phyloP scores from a whole-genome alignment of 1,284 basidiomycete species.

The Apiotrichum laibachii region DNA sequence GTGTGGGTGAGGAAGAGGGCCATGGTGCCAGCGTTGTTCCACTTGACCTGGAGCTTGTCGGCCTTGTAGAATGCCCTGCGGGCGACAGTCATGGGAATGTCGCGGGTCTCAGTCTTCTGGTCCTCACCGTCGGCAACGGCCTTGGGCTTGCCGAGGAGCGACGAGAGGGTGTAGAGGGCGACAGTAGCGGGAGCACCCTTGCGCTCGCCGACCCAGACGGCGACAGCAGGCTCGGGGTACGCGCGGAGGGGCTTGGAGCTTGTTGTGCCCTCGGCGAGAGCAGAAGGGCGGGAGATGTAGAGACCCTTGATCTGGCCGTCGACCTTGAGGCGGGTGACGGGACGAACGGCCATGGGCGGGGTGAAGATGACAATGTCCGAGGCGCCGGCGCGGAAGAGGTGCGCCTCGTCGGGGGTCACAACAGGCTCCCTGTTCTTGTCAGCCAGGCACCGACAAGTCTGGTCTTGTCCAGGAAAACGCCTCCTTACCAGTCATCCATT shows the following conservation, averaged over 20 bases:
- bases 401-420: conserved; percentile 85
- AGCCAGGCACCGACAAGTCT: too few species aligned
- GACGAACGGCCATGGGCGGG: conserved; percentile 37
- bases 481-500: conserved; percentile 44
- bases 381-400: conserved; percentile 65
- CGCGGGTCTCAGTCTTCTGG: conserved; percentile 59
- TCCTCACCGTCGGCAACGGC: conserved; percentile 58
- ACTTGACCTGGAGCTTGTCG: conserved; percentile 89
- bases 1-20: conserved; percentile 88
- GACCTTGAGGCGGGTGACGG: conserved; percentile 38
- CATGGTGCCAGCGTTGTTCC: conserved; percentile 80
- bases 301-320: conserved; percentile 47
- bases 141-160: conserved; percentile 52
- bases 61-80: conserved; percentile 94
- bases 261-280: conserved; percentile 34
- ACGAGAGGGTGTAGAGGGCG: conserved; percentile 74
- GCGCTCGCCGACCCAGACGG: conserved; percentile 90
- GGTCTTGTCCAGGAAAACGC: too few species aligned
- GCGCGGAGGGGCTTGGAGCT: conserved; percentile 33
- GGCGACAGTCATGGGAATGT: conserved; percentile 50
- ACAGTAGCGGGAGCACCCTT: conserved; percentile 93
- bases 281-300: conserved; percentile 40
- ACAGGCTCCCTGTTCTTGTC: conserved; percentile 63
- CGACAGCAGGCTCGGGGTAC: conserved; percentile 55
- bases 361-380: conserved; percentile 80